These are phyloP conservation scores for Aspergillus sp. DNA, from an alignment of 2,329 filamentous ascomycete species.

Conservation along the genomic window DNA sequence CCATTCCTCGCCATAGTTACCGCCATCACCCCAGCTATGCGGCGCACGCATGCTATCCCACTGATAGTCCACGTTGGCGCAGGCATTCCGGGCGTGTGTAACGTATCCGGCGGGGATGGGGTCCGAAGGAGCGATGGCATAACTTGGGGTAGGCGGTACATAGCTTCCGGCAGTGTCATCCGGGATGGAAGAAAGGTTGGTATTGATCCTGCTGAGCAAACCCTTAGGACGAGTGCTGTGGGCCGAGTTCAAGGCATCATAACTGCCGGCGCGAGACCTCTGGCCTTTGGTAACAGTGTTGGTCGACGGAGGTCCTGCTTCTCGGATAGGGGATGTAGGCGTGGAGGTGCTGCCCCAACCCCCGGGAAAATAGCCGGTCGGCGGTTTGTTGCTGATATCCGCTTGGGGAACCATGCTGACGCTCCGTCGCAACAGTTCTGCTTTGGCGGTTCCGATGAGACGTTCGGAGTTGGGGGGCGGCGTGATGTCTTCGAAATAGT, in stretches of 20 bases:
- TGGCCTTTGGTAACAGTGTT: conserved; percentile 16
- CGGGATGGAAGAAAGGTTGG: conserved; percentile 21
- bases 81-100: conserved; percentile 80
- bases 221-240: conserved; percentile 13
- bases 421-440: conserved; percentile 70
- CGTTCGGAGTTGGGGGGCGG: conserved; percentile 77
- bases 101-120: conserved; percentile 85
- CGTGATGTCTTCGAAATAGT: conserved; percentile 89
- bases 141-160: conserved; percentile 68
- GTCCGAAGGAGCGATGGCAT: conserved; percentile 72
- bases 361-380: conserved; percentile 47
- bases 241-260: conserved; percentile 27
- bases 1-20: conserved; percentile 89
- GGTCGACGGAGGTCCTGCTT: conserved; percentile 7
- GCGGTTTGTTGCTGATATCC: conserved; percentile 29
- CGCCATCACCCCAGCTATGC: conserved; percentile 79
- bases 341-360: conserved; percentile 46
- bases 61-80: conserved; percentile 79
- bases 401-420: conserved; percentile 50
- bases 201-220: conserved; percentile 26
- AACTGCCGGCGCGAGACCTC: conserved; percentile 45
- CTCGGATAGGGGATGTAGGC: conserved; percentile 18
- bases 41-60: conserved; percentile 87
- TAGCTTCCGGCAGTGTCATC: conserved; percentile 47
- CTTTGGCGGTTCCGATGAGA: conserved; percentile 85